A percentile compares a stretch with the other conserved stretches of the same genome.
These are phyloP conservation scores for Beauveria varroae DNA, from an alignment of 2,329 filamentous ascomycete species.

Conservation along the genomic window DNA sequence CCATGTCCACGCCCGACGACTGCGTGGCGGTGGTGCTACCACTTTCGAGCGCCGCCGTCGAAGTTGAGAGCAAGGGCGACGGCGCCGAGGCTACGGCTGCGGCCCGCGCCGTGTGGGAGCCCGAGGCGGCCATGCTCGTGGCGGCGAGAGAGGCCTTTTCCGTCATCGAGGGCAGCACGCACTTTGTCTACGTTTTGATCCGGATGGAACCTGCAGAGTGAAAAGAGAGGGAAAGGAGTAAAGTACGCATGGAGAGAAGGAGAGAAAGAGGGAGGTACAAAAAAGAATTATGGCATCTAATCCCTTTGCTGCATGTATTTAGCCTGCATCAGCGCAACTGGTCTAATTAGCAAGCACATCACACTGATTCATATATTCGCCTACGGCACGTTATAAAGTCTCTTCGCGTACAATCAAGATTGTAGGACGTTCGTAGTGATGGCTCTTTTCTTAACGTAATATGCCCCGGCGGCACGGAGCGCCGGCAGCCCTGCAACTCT, in stretches of 20 bases:
- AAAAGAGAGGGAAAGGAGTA: too few species aligned
- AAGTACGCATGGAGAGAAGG: background rate
- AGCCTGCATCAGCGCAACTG: background rate
- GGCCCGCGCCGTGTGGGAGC: background rate
- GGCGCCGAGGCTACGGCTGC: background rate
- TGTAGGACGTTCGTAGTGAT: too few species aligned
- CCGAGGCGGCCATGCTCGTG: background rate
- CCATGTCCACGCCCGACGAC: background rate
- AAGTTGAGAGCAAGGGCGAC: background rate
- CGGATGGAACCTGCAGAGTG: background rate
- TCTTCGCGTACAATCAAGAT: too few species aligned
- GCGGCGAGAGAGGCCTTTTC: background rate
- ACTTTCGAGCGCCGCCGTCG: background rate
- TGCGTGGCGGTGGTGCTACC: slow-evolving; percentile 2
- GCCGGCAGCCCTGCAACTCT: too few species aligned
- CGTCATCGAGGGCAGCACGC: background rate
- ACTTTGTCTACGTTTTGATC: slow-evolving; percentile 3
- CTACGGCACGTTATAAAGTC: too few species aligned
- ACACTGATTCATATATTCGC: too few species aligned
- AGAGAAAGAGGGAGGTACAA: background rate
- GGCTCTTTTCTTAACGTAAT: too few species aligned
- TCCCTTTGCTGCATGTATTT: background rate
- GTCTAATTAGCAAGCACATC: background rate
- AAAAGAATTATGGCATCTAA: background rate
- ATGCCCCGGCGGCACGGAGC: too few species aligned